These are phyloP conservation scores for Nidularia pulvinata DNA, from an alignment of 768 basidiomycete genomes.

Conservation along the genomic window DNA sequence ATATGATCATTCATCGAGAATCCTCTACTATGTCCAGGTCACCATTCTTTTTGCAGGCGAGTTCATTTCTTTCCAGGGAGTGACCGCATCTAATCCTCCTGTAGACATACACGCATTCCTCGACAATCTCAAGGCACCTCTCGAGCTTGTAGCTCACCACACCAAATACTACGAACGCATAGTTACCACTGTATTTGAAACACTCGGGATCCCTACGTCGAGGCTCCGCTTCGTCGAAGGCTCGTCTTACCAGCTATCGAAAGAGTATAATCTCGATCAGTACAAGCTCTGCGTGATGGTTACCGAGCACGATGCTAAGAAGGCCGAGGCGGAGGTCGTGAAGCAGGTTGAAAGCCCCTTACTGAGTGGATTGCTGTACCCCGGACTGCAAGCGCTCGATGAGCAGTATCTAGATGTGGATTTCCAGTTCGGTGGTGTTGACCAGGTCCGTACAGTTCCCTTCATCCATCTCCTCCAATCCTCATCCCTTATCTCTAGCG, in stretches of 20 bases:
- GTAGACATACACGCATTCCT: conserved; percentile 96
- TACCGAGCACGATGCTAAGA: conserved; percentile 95
- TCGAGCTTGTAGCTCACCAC: conserved; percentile 86
- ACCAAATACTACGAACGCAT: conserved; percentile 90
- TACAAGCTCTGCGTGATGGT: conserved; percentile 92
- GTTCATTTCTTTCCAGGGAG: conserved; percentile 4
- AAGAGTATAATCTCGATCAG: conserved; percentile 94
- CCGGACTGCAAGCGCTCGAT: conserved; percentile 94
- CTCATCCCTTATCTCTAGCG: conserved; percentile 46
- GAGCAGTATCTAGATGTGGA: conserved; percentile 96
- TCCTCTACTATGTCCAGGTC: conserved; percentile 39
- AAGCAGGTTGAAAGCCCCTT: conserved; percentile 95
- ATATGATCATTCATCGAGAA: not conserved
- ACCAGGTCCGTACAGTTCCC: conserved; percentile 65
- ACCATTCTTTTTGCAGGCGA: conserved; percentile 80
- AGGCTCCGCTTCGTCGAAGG: conserved; percentile 86
- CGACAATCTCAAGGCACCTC: conserved; percentile 95
- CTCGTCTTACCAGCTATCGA: conserved; percentile 89
- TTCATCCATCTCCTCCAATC: not conserved
- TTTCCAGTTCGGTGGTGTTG: conserved; percentile 98
- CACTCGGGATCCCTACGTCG: conserved; percentile 88
- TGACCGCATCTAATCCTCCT: not conserved
- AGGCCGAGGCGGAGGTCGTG: conserved; percentile 98
- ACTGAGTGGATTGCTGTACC: conserved; percentile 89
- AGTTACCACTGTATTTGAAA: conserved; percentile 80